These are phyloP conservation scores for Protomyces macrosporus DNA, from an alignment of 1,139 yeast species.

Conservation along the genomic window DNA sequence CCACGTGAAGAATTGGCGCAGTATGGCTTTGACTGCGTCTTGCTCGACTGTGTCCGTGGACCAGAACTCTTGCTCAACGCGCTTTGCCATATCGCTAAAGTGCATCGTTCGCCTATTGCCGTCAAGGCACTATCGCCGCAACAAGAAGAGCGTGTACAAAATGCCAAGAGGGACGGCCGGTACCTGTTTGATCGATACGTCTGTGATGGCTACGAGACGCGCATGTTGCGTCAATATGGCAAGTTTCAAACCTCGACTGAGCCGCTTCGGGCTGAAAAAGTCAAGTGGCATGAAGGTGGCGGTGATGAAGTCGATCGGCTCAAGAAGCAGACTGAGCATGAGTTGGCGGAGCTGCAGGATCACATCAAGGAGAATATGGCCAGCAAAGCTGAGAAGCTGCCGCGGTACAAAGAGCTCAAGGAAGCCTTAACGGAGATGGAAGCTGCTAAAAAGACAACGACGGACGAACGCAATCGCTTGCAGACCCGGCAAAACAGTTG, in stretches of 20 bases:
- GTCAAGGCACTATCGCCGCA: neutral
- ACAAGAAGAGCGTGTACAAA: neutral
- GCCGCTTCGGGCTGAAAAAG: neutral
- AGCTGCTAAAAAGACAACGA: neutral
- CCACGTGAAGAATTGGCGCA: slow-evolving; percentile 41
- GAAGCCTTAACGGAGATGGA: neutral
- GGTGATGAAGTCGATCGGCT: neutral
- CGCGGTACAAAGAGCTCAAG: slow-evolving; percentile 2
- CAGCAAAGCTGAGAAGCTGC: slow-evolving; percentile 20
- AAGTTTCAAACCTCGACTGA: neutral
- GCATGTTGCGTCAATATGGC: slow-evolving; percentile 10
- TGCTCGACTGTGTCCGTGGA: slow-evolving; percentile 67
- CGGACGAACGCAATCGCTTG: neutral
- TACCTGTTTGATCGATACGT: slow-evolving; percentile 8
- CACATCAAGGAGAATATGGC: neutral
- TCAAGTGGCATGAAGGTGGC: neutral
- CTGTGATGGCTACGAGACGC: slow-evolving; percentile 6
- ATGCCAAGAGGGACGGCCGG: neutral
- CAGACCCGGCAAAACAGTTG: neutral
- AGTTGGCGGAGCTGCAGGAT: slow-evolving; percentile 3
- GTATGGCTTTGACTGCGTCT: slow-evolving; percentile 76
- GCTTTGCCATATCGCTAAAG: slow-evolving; percentile 56
- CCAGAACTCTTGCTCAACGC: slow-evolving; percentile 69
- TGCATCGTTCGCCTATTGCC: slow-evolving; percentile 9
- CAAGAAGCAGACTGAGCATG: slow-evolving; percentile 1